These are phyloP conservation scores for Penicillium aurantiogriseum DNA, from an alignment of 2,329 filamentous ascomycete genomes.

Conservation along the genomic window DNA sequence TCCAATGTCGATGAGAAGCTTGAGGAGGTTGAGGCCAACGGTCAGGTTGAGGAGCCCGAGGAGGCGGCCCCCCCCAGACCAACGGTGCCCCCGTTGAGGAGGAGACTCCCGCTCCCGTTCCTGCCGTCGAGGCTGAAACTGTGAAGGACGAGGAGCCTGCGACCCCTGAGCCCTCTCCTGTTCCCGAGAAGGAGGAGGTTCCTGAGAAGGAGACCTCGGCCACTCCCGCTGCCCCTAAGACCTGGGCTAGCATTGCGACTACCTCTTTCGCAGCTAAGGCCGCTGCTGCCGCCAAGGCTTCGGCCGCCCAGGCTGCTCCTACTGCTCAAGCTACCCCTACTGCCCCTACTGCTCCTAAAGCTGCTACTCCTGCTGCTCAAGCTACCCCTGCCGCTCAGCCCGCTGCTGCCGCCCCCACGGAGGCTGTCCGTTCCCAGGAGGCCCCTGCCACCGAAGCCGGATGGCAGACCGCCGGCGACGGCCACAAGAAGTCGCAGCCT, in stretches of 20 bases:
- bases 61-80: constrained; percentile 37
- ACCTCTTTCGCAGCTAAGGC: constrained; percentile 36
- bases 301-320: constrained; percentile 39
- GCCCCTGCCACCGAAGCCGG: constrained; percentile 68
- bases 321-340: constrained; percentile 30
- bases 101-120: constrained; percentile 23
- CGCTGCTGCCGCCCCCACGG: constrained; percentile 35
- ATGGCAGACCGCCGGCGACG: constrained; percentile 82
- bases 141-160: constrained; percentile 63
- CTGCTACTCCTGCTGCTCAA: constrained; percentile 33
- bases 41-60: constrained; percentile 36
- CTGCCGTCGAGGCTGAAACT: constrained; percentile 41
- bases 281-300: constrained; percentile 35
- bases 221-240: constrained; percentile 55
- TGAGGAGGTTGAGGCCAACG: constrained; percentile 59
- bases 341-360: constrained; percentile 31
- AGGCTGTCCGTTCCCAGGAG: constrained; percentile 64
- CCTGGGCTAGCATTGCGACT: constrained; percentile 62
- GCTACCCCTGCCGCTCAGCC: constrained; percentile 35
- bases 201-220: constrained; percentile 53
- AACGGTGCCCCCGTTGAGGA: constrained; percentile 29
- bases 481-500: constrained; percentile 80
- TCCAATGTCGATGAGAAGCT: constrained; percentile 71
- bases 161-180: constrained; percentile 59
- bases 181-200: constrained; percentile 45